Percentiles rank a stretch among this genome's conserved stretches.
phyloP scores from a whole-genome alignment of 352 stramenopile species.

The Globisporangium parvum region DNA sequence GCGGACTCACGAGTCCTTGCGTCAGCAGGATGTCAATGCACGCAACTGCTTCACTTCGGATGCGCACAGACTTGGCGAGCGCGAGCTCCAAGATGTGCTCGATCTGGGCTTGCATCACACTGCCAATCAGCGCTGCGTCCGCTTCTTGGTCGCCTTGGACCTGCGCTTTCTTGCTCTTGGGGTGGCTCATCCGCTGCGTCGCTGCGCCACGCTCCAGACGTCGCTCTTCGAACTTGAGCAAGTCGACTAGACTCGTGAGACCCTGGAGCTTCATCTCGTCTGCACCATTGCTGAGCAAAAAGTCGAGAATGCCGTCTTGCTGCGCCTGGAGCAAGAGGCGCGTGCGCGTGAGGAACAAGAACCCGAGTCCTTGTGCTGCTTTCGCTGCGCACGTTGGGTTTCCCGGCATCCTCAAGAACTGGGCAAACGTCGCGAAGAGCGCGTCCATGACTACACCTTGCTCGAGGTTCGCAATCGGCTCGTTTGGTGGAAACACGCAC shows the following conservation, averaged over 20 bases:
- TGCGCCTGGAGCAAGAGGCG: conserved; percentile 66
- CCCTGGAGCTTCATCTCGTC: conserved; percentile 62
- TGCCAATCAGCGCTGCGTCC: conserved; percentile 78
- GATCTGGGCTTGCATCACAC: conserved; percentile 83
- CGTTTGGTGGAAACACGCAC: conserved; percentile 19
- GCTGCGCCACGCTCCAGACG: conserved; percentile 51
- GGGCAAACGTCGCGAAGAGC: conserved; percentile 54
- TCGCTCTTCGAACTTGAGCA: conserved; percentile 64
- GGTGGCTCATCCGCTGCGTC: conserved; percentile 30
- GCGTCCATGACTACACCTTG: conserved; percentile 50
- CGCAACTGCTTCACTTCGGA: conserved; percentile 62
- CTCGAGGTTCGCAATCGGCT: conserved; percentile 24
- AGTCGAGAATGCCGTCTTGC: conserved; percentile 56
- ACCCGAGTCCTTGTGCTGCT: conserved; percentile 79
- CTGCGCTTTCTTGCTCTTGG: conserved; percentile 67
- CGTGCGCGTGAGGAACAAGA: conserved; percentile 61
- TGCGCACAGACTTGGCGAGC: conserved; percentile 43
- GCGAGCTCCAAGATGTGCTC: conserved; percentile 49
- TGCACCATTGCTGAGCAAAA: conserved; percentile 29
- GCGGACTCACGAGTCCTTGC: conserved; percentile 71
- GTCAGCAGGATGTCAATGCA: conserved; percentile 66
- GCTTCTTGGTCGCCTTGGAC: conserved; percentile 85
- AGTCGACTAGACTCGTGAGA: conserved; percentile 64
- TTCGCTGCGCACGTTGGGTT: conserved; percentile 55
- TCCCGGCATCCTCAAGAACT: conserved; percentile 36